Evolutionary conservation across 805 yeast species (phyloP).

Genomic region (Suhomyces pyralidae): DNA sequence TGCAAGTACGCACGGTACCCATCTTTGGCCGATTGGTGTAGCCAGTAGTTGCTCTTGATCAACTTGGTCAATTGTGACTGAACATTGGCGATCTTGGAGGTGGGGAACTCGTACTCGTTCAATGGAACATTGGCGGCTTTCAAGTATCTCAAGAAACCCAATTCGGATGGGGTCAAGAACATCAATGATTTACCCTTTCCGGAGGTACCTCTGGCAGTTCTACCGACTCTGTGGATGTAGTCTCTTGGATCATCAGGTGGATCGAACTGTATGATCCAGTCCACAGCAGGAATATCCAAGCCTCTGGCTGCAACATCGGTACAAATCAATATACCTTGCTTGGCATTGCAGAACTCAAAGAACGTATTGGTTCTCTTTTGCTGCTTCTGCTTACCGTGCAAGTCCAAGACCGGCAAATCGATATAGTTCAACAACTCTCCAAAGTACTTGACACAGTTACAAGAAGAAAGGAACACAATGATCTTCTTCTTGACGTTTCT

Average conservation of each 20-base stretch:
- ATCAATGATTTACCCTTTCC: conserved; percentile 93
- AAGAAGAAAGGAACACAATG: conserved; percentile 92
- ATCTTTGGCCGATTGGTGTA: conserved; percentile 94
- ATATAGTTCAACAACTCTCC: conserved; percentile 94
- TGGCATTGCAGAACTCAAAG: conserved; percentile 97
- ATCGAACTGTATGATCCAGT: conserved; percentile 98
- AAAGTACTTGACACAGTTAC: conserved; percentile 95
- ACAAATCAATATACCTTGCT: conserved; percentile 87
- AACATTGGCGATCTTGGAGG: conserved; percentile 91
- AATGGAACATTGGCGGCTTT: conserved; percentile 97
- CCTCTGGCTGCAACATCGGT: conserved; percentile 99
- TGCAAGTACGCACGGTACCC: conserved; percentile 96
- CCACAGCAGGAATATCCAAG: conserved; percentile 95
- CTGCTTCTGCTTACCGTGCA: conserved; percentile 98
- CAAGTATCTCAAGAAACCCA: conserved; percentile 90
- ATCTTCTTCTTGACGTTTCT: conserved; percentile 88
- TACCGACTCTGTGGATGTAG: conserved; percentile 97
- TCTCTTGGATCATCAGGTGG: conserved; percentile 99
- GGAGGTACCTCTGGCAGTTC: conserved; percentile 91
- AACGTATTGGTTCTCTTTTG: conserved; percentile 98
- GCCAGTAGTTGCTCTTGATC: conserved; percentile 87
- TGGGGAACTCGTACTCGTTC: conserved; percentile 95
- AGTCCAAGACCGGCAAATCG: conserved; percentile 92
- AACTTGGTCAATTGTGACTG: conserved; percentile 91
- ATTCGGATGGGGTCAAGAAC: conserved; percentile 92